Evolutionary conservation across 2,329 filamentous ascomycete species (phyloP), one percentile per base, ranked within the genome.

Genomic region (Ceratocystis alfenasii): DNA sequence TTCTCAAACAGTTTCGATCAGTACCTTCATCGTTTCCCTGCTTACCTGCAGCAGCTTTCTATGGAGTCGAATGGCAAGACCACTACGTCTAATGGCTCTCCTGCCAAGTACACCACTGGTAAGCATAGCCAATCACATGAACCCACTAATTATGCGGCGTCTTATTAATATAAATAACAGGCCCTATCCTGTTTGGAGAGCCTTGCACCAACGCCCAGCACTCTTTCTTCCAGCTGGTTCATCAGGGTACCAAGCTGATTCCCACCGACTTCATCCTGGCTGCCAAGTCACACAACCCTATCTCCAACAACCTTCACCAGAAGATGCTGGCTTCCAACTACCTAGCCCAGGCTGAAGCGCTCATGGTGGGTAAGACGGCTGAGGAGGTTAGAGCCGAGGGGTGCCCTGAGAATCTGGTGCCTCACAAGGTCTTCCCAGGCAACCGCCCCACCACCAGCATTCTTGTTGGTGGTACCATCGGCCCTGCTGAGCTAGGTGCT

Each of bases 1-100:
- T 12, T 17, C 5, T 10, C 8, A 30, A 62, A 57, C 70, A 90
- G 87, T 67, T 99, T 97, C 76, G 94, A 99, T 79, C 94, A 99
- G 79, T 99, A 99, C 80, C 87, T 99, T 70, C 91, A 96, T 84
- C 90, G 94, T 71, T 97, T 99, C 87, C 92, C 94, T 46, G 94
- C 94, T 72, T 99, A 99, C 80, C 88, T 99, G 65, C 94, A 99
- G 80, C 94, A 99, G 79, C 83, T 99, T 68, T 97, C 93, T 68
- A 99, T 99, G 94, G 94, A 99, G 82, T 97, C 93, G 69, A 99
- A 99, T 78, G 94, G 94, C 75, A 99, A 99, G 83, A 90, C 89
- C 68, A 91, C 97, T 74, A 95, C 93, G 69, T 86, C 84, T n/a
- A 90, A 94, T 73, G 87, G 85, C 67, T 87, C 91, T 46, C 84